Evolutionary conservation across 345 rosid species (phyloP).

Genomic region (Garcia nutans): DNA sequence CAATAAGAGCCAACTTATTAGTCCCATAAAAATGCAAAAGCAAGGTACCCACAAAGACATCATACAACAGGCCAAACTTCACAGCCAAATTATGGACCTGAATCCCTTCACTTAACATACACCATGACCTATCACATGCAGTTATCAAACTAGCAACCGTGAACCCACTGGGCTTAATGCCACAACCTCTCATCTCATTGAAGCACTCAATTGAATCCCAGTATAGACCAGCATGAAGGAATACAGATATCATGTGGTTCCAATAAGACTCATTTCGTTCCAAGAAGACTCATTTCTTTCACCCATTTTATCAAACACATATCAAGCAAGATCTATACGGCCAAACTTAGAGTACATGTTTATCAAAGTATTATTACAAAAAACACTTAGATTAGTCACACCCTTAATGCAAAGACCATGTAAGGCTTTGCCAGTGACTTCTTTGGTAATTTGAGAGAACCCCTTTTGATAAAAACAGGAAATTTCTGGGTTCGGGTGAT

Average conservation of each 20-base stretch:
- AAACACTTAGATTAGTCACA: slow-evolving; percentile 38
- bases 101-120: slow-evolving; percentile 59
- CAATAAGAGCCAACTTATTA: slow-evolving; percentile 44
- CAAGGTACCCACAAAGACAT: slow-evolving; percentile 79
- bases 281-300: slow-evolving; percentile 72
- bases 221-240: slow-evolving; percentile 53
- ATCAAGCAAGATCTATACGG: slow-evolving; percentile 39
- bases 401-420: slow-evolving; percentile 74
- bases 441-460: slow-evolving; percentile 64
- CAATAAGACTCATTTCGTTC: slow-evolving; percentile 79
- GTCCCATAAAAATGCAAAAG: slow-evolving; percentile 75
- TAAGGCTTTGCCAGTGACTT: slow-evolving; percentile 55
- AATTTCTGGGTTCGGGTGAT: slow-evolving; percentile 62
- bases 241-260: slow-evolving; percentile 78
- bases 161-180: slow-evolving; percentile 55
- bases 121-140: slow-evolving; percentile 66
- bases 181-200: slow-evolving; percentile 38
- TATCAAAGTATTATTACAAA: slow-evolving; percentile 63
- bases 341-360: slow-evolving; percentile 64
- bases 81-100: slow-evolving; percentile 62
- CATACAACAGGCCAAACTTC: slow-evolving; percentile 57
- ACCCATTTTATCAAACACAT: slow-evolving; percentile 72
- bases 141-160: slow-evolving; percentile 69
- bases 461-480: slow-evolving; percentile 66
- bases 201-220: slow-evolving; percentile 47